These are phyloP conservation scores for Lodderomyces metapsilosis DNA, from an alignment of 1,139 yeast species.

Conservation along the genomic window DNA sequence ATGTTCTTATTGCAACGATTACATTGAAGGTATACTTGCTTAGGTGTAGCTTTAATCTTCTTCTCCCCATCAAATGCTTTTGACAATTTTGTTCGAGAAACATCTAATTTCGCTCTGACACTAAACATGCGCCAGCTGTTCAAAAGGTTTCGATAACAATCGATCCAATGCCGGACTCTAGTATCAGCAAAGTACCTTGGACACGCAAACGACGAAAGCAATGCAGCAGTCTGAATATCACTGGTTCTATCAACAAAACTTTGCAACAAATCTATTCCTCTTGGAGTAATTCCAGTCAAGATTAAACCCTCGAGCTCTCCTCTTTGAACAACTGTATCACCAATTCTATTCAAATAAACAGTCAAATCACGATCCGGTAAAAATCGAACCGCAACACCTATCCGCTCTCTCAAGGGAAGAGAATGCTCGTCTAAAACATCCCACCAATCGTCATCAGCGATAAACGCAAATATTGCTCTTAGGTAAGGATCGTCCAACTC, in stretches of 20 bases:
- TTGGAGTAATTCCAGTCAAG: constrained; percentile 84
- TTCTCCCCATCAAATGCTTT: constrained; percentile 48
- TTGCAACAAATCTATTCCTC: constrained; percentile 79
- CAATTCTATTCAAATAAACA: constrained; percentile 64
- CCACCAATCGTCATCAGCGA: constrained; percentile 96
- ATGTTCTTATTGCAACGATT: constrained; percentile 75
- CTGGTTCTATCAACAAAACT: constrained; percentile 86
- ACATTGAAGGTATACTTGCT: constrained; percentile 81
- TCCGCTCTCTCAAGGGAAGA: constrained; percentile 79
- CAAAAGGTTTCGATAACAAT: constrained; percentile 66
- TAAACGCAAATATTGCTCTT: constrained; percentile 88
- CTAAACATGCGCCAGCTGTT: constrained; percentile 85
- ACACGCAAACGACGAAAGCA: constrained; percentile 75
- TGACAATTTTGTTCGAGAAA: constrained; percentile 67
- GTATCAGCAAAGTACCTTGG: constrained; percentile 77
- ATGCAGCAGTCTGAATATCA: constrained; percentile 90
- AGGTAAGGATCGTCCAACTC: constrained; percentile 88
- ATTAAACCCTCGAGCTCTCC: constrained; percentile 93
- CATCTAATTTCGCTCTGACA: constrained; percentile 81
- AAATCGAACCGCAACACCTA: constrained; percentile 87
- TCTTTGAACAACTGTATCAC: constrained; percentile 65
- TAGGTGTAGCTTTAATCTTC: constrained; percentile 54
- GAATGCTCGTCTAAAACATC: constrained; percentile 91
- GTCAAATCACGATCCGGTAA: constrained; percentile 75
- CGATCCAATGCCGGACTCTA: constrained; percentile 76